phyloP scores from a whole-genome alignment of 139 green algal species.

The Closterium sp. region DNA sequence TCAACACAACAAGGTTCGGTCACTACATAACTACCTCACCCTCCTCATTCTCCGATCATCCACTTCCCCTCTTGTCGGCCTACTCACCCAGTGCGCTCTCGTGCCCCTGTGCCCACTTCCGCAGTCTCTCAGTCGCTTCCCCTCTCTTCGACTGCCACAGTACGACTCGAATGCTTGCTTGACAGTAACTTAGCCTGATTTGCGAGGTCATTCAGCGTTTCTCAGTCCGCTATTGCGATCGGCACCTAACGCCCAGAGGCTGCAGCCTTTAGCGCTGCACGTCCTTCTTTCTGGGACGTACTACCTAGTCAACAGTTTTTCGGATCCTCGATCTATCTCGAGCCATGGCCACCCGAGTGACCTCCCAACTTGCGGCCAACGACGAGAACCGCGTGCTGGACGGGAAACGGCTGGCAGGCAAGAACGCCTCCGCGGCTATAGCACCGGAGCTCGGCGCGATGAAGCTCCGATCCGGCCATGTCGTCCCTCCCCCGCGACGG shows the following conservation, averaged over 20 bases:
- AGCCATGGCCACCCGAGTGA: background rate
- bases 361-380: background rate
- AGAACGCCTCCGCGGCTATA: background rate
- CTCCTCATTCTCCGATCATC: background rate
- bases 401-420: background rate
- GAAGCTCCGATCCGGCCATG: background rate
- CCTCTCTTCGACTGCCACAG: background rate
- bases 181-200: too few species aligned
- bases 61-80: background rate
- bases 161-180: background rate
- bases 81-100: background rate
- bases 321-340: background rate
- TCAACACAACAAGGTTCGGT: too few species aligned
- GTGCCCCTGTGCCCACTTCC: background rate
- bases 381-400: background rate
- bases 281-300: background rate
- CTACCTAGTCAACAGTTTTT: background rate
- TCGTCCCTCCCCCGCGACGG: background rate
- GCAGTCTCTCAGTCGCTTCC: background rate
- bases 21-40: background rate
- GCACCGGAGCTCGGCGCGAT: background rate
- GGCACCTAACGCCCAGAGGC: background rate
- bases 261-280: background rate
- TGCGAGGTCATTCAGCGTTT: background rate
- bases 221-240: background rate